Conservation (phyloP, 2,329 filamentous ascomycete species). For the Arthrobotrys entomopaga region DNA sequence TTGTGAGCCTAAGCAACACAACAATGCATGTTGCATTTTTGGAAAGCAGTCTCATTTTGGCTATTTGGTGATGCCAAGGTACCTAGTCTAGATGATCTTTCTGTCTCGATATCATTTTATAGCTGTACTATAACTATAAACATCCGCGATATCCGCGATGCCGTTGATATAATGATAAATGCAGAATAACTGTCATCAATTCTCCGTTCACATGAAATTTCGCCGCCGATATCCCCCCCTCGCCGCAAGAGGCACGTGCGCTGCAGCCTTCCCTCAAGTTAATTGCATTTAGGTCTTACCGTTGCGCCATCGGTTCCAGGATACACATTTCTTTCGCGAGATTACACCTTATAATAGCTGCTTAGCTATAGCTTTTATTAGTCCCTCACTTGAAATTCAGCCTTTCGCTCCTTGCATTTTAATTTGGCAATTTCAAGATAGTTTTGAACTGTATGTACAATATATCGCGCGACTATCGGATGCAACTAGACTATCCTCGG, state of each 20-base stretch:
- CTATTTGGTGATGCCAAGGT: no score
- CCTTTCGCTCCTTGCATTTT: conserved; percentile 15
- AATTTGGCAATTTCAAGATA: not conserved
- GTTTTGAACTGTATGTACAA: conserved; percentile 7
- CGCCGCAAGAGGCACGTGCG: conserved; percentile 9
- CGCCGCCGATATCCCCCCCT: not conserved
- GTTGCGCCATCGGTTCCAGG: conserved; percentile 19
- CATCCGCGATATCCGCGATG: no score
- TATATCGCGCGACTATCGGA: conserved; percentile 22
- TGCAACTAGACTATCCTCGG: not conserved
- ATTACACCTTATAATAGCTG: no score
- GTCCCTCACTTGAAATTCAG: conserved; percentile 10
- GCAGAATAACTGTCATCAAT: not conserved
- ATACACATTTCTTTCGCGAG: conserved; percentile 8
- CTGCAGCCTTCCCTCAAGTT: conserved; percentile 1
- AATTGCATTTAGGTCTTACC: conserved; percentile 22
- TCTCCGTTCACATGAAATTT: conserved; percentile 6
- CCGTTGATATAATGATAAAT: no score
- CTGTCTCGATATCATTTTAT: no score
- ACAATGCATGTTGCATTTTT: no score
- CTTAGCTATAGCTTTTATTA: not conserved
- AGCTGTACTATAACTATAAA: no score
- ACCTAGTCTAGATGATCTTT: no score
- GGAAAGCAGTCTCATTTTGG: no score
- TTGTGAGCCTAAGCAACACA: no score